phyloP scores from a whole-genome alignment of 495 filamentous ascomycete genomes.

The Bryoglossum gracile region DNA sequence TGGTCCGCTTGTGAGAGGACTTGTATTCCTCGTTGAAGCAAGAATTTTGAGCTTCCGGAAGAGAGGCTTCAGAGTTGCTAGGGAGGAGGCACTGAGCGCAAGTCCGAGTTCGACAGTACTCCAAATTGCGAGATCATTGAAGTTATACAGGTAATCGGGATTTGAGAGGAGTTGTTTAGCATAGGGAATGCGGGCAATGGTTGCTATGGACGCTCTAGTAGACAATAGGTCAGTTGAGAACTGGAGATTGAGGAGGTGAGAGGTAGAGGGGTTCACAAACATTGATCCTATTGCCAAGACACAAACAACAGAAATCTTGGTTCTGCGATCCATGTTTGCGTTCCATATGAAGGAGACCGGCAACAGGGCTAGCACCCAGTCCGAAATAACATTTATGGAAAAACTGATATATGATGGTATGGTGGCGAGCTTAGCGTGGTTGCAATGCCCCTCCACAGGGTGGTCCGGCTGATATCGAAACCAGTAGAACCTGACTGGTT shows the following conservation, averaged over 20 bases:
- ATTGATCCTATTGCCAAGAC: constrained; percentile 30
- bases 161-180: constrained; percentile 17
- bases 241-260: not conserved
- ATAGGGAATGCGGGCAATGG: constrained; percentile 32
- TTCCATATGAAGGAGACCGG: constrained; percentile 36
- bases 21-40: not conserved
- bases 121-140: constrained; percentile 26
- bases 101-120: constrained; percentile 25
- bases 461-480: constrained; percentile 10
- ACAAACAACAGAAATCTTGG: constrained; percentile 26
- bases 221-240: not conserved
- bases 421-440: constrained; percentile 11
- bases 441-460: not conserved
- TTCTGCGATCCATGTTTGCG: constrained; percentile 28
- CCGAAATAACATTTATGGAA: constrained; percentile 26
- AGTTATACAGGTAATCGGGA: constrained; percentile 20
- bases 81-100: constrained; percentile 24
- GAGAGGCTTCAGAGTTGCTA: constrained; percentile 26
- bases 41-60: constrained; percentile 10
- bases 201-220: constrained; percentile 20
- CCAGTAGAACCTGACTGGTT: constrained; percentile 32
- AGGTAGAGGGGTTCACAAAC: constrained; percentile 10
- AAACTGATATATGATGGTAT: constrained; percentile 9
- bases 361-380: constrained; percentile 23
- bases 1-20: not conserved